phyloP scores from a whole-genome alignment of 805 yeast genomes.

The Pichia pseudocactophila region DNA sequence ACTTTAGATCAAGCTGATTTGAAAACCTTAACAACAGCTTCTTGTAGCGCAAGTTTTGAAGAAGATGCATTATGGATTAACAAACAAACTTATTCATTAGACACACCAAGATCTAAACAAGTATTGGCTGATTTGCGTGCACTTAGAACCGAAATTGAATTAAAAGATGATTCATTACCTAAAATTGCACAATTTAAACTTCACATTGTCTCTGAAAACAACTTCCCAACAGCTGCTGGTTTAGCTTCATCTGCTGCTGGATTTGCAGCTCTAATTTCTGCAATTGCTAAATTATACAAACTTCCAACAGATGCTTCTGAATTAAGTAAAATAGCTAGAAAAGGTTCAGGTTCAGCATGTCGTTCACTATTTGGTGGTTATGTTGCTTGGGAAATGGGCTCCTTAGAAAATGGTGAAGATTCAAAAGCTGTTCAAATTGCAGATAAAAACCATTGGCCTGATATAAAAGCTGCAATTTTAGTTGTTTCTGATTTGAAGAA shows the following conservation, averaged over 20 bases:
- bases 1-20: conserved; percentile 87
- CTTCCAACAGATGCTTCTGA: conserved; percentile 82
- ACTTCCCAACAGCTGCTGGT: conserved; percentile 99
- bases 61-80: conserved; percentile 77
- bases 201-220: conserved; percentile 85
- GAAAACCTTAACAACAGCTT: conserved; percentile 85
- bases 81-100: conserved; percentile 69
- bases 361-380: conserved; percentile 95
- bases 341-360: conserved; percentile 98
- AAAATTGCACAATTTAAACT: conserved; percentile 55
- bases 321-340: conserved; percentile 88
- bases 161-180: conserved; percentile 43
- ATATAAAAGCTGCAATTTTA: conserved; percentile 81
- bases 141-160: conserved; percentile 57
- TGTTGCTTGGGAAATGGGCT: conserved; percentile 99
- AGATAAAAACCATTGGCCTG: conserved; percentile 80
- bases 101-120: conserved; percentile 53
- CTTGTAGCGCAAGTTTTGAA: conserved; percentile 47
- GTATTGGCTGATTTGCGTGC: conserved; percentile 69
- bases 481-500: conserved; percentile 92
- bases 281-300: conserved; percentile 78
- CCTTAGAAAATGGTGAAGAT: conserved; percentile 66
- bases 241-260: conserved; percentile 98
- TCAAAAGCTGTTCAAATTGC: conserved; percentile 92
- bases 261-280: conserved; percentile 86